Evolutionary conservation across 1,284 basidiomycete species (phyloP), one percentile per base, ranked within the genome.

Genomic region (Hemileia vastatrix): DNA sequence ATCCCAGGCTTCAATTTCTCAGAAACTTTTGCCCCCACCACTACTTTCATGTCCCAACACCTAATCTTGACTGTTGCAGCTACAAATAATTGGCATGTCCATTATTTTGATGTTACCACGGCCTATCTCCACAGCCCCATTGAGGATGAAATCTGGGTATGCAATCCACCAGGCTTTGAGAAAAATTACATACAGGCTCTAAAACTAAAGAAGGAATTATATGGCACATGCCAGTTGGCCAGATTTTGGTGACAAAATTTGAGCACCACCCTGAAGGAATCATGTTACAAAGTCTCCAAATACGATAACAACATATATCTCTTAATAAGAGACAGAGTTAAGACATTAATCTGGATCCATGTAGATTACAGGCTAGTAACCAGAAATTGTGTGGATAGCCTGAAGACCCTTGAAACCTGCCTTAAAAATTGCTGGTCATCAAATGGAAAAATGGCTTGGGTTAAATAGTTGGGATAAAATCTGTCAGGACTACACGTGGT

Each of bases 51-150:
- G 6, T 50, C 48, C 8, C 36, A 50, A 0, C n/a, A 40, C 2
- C 31, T 52, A 1, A 3, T 58, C 1, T 3, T 58, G 4, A 19
- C 36, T 0, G n/a, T 40, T 2, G 47, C 15, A 1, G 18, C 27
- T 3, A 4, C 19, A 18, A 3, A 33, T 3, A 6, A 44, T n/a
- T 32, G 19, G 8, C 19, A 21, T 11, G 44, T 48, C 1, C 43
- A 40, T 15, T 23, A 23, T 1, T 50, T 58, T 23, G 48, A 58
- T 43, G 31, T 52, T 23, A 52, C 19, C 19, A 32, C 18, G 0
- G 57, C 48, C 4, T 58, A 49, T 45, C 21, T 58, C 6, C 43
- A 58, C 23, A 58, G 32, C 19, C 57, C 47, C 0, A 36, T 58
- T 1, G 13, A 50, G 11, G 48, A 58, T 11, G 40, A 33, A 6